phyloP scores from a whole-genome alignment of 1,284 basidiomycete species.

The Erythrobasidium hasegawianum region DNA sequence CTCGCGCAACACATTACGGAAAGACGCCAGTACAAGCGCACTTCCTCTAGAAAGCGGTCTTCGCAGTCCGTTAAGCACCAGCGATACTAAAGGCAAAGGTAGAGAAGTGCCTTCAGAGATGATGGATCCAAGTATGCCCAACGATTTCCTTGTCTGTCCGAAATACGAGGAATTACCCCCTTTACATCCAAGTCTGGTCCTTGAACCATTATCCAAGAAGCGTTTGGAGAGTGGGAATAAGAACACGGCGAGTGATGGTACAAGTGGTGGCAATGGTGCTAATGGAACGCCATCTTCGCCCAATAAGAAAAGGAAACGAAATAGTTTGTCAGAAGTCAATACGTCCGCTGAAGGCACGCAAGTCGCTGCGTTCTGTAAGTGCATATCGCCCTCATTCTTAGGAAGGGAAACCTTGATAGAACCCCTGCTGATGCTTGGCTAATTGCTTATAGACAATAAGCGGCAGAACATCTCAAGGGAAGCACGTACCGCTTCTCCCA shows the following conservation, averaged over 20 bases:
- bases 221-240: neutral
- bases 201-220: neutral
- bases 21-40: conserved; percentile 7
- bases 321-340: conserved; percentile 5
- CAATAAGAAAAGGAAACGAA: conserved; percentile 23
- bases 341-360: conserved; percentile 8
- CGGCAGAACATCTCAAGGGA: conserved; percentile 84
- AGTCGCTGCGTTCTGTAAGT: conserved; percentile 22
- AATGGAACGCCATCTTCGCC: too few relatives aligned
- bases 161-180: conserved; percentile 19
- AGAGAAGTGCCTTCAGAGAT: neutral
- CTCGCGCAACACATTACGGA: conserved; percentile 21
- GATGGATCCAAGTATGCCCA: neutral
- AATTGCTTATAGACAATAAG: conserved; percentile 66
- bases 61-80: conserved; percentile 10
- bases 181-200: conserved; percentile 15
- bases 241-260: conserved; percentile 4
- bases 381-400: neutral
- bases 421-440: too few relatives aligned
- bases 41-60: neutral
- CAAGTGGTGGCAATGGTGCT: conserved; percentile 6
- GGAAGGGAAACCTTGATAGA: neutral
- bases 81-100: conserved; percentile 24
- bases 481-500: conserved; percentile 83
- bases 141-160: conserved; percentile 25